Percentiles rank a stretch among this genome's conserved stretches.
Conservation (phyloP, 176 grass and related monocot species). For the Avena atlantica region DNA sequence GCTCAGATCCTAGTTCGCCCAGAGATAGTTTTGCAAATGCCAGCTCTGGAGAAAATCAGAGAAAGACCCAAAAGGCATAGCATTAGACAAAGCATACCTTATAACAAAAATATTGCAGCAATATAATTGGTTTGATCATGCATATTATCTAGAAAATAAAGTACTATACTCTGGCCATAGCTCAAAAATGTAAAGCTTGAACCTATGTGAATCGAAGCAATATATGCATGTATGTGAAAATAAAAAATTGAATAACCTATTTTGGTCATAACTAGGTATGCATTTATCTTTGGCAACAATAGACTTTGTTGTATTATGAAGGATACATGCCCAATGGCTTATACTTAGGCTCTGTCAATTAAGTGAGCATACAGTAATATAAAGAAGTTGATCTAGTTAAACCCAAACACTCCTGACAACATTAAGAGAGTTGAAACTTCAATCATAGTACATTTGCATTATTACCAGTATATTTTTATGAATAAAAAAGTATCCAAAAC, state of each 20-base stretch:
- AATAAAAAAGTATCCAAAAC: conserved; percentile 4
- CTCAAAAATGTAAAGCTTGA: not conserved
- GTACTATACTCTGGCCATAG: not conserved
- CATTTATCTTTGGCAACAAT: not conserved
- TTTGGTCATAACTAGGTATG: not conserved
- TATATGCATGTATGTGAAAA: conserved; percentile 13
- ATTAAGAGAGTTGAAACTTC: not conserved
- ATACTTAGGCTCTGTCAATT: not conserved
- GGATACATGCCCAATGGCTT: conserved; percentile 6
- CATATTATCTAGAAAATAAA: not conserved
- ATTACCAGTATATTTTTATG: not conserved
- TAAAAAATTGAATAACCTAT: not conserved
- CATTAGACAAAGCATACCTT: conserved; percentile 16
- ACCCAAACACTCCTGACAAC: not conserved
- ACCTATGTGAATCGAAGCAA: conserved; percentile 2
- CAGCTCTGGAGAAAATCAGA: not conserved
- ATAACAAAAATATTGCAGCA: not conserved
- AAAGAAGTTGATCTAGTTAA: conserved; percentile 17
- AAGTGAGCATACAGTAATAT: not conserved
- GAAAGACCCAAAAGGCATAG: conserved; percentile 5
- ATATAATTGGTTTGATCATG: not conserved
- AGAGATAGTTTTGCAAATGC: not conserved
- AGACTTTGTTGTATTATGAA: not conserved
- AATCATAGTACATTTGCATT: not conserved
- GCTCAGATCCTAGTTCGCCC: not conserved